Percentiles rank a stretch among this genome's conserved stretches.
Conservation (phyloP, 805 yeast species). For the Sugiyamaella floridensis region DNA sequence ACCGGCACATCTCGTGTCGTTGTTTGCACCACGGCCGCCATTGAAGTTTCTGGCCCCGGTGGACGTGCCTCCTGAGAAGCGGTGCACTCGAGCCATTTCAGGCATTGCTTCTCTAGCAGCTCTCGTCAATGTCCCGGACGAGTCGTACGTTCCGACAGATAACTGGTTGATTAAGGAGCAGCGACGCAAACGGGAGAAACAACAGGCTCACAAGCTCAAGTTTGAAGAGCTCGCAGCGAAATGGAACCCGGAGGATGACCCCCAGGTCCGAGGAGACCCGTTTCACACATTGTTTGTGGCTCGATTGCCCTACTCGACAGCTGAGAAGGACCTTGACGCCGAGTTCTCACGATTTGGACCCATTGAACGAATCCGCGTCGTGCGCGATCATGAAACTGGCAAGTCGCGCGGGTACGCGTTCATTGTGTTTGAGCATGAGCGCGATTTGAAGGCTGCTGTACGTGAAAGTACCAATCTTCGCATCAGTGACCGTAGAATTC, state of each 20-base stretch:
- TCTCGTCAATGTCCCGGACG: conserved; percentile 25
- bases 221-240: conserved; percentile 33
- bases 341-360: conserved; percentile 61
- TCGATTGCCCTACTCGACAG: conserved; percentile 55
- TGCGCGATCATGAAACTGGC: conserved; percentile 45
- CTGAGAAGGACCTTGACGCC: conserved; percentile 62
- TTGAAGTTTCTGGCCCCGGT: conserved; percentile 41
- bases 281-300: conserved; percentile 71
- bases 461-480: conserved; percentile 48
- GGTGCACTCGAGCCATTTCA: conserved; percentile 42
- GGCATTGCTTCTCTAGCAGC: conserved; percentile 37
- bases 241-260: conserved; percentile 54
- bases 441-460: conserved; percentile 56
- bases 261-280: conserved; percentile 63
- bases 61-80: conserved; percentile 43
- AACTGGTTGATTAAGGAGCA: conserved; percentile 28
- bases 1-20: conserved; percentile 40
- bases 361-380: conserved; percentile 56
- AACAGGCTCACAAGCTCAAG: conserved; percentile 21
- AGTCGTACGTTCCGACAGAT: conserved; percentile 29
- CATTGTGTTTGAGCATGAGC: conserved; percentile 55
- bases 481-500: conserved; percentile 47
- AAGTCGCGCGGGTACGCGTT: conserved; percentile 81
- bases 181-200: conserved; percentile 25
- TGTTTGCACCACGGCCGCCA: conserved; percentile 55